Base-by-base conservation (phyloP, 2,329 filamentous ascomycete genomes). In the Trichoderma aggressivum region DNA sequence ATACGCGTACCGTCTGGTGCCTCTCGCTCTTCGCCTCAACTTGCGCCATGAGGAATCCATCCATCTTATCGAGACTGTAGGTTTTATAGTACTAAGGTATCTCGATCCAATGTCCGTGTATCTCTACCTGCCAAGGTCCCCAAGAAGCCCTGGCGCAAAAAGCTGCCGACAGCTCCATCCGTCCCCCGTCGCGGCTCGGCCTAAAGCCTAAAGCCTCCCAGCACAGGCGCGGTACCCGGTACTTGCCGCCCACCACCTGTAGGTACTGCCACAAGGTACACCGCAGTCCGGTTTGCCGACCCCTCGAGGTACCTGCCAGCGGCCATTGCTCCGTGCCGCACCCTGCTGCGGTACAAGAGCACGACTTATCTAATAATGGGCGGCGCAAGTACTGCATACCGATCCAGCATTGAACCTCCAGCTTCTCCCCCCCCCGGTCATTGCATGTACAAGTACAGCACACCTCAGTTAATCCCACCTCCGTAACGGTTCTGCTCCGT, bases 401-500 rank as follows among this genome's bases (percentile, higher is more conserved):
- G 69, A 66, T 61, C 55, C 26, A 28, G 26, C 26, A 28, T 28
- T n/a, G n/a, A n/a, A n/a, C n/a, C n/a, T n/a, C n/a, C n/a, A n/a
- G n/a, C n/a, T n/a, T n/a, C n/a, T n/a, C n/a, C n/a, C 58, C 36
- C 43, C 43, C 56, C 70, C 58, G 32, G 58, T 36, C 58, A 60
- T 36, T 60, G 26, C 53, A 56, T 26, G 53, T 60, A 16, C 30
- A 60, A n/a, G n/a, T n/a, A n/a, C n/a, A n/a, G 58, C 21, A 56
- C 68, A 64, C n/a, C n/a, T n/a, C n/a, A n/a, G 53, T 59, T 50
- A 36, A 47, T 60, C 53, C 69, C 69, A 59, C 69, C 67, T 63
- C 58, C 34, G 55, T 59, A 61, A 71, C 69, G 69, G 62, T 24
- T 68, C 21, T 64, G 68, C 43, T 58, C 69, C 69, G 61, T 58